Base-by-base conservation (phyloP, 371 early-diverging fungal genomes). In the Mucor saturninus region DNA sequence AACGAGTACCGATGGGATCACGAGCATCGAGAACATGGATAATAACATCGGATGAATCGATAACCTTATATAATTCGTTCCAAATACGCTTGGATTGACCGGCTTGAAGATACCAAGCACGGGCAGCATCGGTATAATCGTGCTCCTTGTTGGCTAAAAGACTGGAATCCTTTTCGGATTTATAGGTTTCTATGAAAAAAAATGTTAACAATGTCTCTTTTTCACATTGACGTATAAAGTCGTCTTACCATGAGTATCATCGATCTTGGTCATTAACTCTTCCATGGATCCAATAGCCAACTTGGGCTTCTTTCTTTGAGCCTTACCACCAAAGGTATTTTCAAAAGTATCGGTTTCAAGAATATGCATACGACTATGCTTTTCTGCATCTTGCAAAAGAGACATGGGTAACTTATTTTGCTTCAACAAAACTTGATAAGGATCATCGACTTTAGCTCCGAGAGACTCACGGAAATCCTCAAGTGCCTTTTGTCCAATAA, bases 51-150 rank as follows among this genome's bases (percentile, higher is more conserved):
- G 98, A 97, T 11, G 96, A 95, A 77, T 99, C 99, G 42, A 99
- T 91, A 46, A 98, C 99, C 86, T 99, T 99, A 86, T 99, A 99
- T 46, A 99, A 80, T 76, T 99, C 99, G 74, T 92, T 93, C 99
- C 99, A 99, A 56, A 99, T 99, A 76, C 99, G 93, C 76, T 93
- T 94, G 29, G 98, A 98, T 75, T 97, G 96, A 64, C 99, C 99
- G 59, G 96, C 96, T 48, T 86, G 86, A 68, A 98, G 91, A 65
- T 93, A 88, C 72, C 93, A 92, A 68, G 94, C 95, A 67, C 91
- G 87, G 37, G 86, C 87, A 37, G 86, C 91, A 66, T 92, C 92
- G 2, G 77, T 73, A 59, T 83, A 88, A 65, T 94, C 95, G 39
- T 73, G 82, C 64, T 75, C 75, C 56, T 83, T 83, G 75, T 97